Evolutionary conservation across 441 rosid genomes (phyloP), one percentile per base, ranked within the genome.

Genomic region (Viola pubescens): DNA sequence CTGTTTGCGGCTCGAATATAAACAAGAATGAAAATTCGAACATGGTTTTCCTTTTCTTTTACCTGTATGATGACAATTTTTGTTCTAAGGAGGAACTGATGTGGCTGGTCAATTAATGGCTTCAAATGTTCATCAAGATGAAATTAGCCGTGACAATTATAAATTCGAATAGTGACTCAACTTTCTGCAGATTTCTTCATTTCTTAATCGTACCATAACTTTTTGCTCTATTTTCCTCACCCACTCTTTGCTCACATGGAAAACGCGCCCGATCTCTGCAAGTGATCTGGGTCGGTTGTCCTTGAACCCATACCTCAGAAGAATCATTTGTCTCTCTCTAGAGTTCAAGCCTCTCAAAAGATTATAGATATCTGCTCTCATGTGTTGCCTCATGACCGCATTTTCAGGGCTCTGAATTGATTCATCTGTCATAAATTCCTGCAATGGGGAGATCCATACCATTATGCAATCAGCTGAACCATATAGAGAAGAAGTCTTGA

Each of bases 231-330:
- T 74, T 72, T 70, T 80, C 72, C 97, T 72, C 54, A 87, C 83
- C 94, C 95, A 86, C 71, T 90, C 94, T 74, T 90, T 90, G 81
- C 94, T 90, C 41, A 88, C 91, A 3, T 57, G 66, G 61, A 86
- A 77, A 14, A 66, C 61, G 78, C 70, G 81, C 47, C 95, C 95
- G 45, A 81, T 85, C 81, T 87, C 91, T 73, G 80, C 94, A 0
- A 90, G 84, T 3, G 97, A 84, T 80, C 67, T 79, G 0, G 88
- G 84, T 60, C 62, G 83, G 40, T 77, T 66, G 66, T 73, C 84
- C 16, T 61, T 61, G 49, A 90, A 70, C 50, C 94, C 91, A 4
- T 78, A 80, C 60, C 95, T 80, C 50, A 86, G 65, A 37, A 78
- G 38, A 74, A 87, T 60, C 60, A 90, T 89, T 73, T 77, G 78